A percentile compares a stretch with the other conserved stretches of the same genome.
These are phyloP conservation scores for Hypomontagnella submonticulosa DNA, from an alignment of 495 filamentous ascomycete genomes.

Conservation along the genomic window DNA sequence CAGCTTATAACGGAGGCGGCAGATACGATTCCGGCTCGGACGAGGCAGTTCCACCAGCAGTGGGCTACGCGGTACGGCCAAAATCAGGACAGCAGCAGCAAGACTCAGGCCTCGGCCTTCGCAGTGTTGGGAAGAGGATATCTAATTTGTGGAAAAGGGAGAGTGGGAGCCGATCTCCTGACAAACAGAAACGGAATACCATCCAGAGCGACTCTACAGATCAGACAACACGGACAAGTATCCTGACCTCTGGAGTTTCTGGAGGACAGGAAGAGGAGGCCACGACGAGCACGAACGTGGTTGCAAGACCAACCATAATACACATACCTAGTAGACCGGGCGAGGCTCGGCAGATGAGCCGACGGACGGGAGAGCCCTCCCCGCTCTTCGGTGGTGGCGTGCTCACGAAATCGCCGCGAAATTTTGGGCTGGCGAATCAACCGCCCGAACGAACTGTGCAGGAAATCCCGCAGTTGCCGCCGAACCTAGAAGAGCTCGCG, in stretches of 20 bases:
- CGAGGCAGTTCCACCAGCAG: conserved; percentile 26
- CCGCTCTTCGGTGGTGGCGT: conserved; percentile 40
- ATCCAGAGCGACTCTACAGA: conserved; percentile 36
- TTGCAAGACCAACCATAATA: conserved; percentile 47
- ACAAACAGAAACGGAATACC: conserved; percentile 34
- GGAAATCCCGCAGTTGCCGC: conserved; percentile 20
- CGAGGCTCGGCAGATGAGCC: conserved; percentile 42
- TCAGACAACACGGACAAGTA: conserved; percentile 45
- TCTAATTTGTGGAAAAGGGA: conserved; percentile 44
- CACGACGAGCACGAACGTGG: conserved; percentile 42
- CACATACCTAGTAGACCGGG: conserved; percentile 48
- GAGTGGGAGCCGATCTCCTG: conserved; percentile 16
- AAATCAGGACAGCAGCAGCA: conserved; percentile 32
- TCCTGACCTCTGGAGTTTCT: conserved; percentile 44
- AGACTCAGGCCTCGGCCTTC: conserved; percentile 13
- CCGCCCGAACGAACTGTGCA: conserved; percentile 5
- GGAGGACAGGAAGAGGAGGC: conserved; percentile 41
- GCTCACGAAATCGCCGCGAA: conserved; percentile 36
- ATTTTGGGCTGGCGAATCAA: conserved; percentile 26
- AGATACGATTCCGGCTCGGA: conserved; percentile 36
- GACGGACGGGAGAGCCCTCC: conserved; percentile 32
- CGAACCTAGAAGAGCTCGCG: conserved; percentile 6
- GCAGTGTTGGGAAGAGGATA: conserved; percentile 34
- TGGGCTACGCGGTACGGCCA: conserved; percentile 31
- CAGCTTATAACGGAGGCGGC: conserved; percentile 38